Evolutionary conservation across 345 rosid genomes (phyloP), one percentile per base, ranked within the genome.

Genomic region (Syzygium grande): DNA sequence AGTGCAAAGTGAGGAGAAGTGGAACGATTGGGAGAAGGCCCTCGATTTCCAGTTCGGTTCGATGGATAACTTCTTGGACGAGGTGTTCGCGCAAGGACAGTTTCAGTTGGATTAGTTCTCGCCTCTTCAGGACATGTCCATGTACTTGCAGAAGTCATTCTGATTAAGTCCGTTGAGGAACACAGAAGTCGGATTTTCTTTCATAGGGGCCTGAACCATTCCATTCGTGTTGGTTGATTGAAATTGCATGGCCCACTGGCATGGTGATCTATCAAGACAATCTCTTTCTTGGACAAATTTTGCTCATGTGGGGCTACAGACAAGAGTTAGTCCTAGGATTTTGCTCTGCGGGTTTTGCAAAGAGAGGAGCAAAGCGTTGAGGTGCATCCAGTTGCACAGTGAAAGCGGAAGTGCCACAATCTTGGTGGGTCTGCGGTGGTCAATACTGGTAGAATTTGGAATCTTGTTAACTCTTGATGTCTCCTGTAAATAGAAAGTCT

Each of bases 1-100:
- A 93, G 98, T 91, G 22, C 93, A 93, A 87, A 96, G 97, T 46
- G 90, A 92, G 30, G 90, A 91, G 8, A 92, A 89, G 52, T 93
- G 96, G 96, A 43, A 88, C n/a, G 90, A 88, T 61, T 54, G 90
- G 1, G 89, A 87, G 1, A 85, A 84, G 38, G 92, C 86, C 11
- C 88, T 92, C 1, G 92, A 93, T 86, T 91, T 92, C 9, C 86
- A 91, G 88, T 92, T 94, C 79, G 80, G 58, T 56, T 91, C 90
- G 84, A 22, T 90, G 29, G 92, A 91, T 13, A 52, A 84, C 15
- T 91, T 93, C 84, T 91, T 89, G 53, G 94, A 96, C 87, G 95
- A 95, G 89, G 90, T 89, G 54, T 91, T 94, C 88, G 91, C 91
- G 7, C 97, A 91, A 86, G 83, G 84, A 84, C 90, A 93, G 87